Base-by-base conservation (phyloP, 306 rosid species). In the Calophaca sinica region DNA sequence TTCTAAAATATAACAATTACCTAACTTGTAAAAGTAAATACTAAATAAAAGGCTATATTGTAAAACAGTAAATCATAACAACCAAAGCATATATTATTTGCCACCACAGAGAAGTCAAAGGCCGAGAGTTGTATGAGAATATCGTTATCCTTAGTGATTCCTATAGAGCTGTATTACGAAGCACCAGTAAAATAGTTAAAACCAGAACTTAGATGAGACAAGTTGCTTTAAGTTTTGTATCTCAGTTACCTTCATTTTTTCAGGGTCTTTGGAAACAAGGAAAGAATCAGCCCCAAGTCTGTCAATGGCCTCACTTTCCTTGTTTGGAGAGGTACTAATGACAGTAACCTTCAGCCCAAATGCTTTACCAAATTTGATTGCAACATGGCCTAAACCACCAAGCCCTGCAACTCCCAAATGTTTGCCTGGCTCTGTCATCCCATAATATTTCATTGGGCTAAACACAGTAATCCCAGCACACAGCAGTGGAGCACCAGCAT, bases 281-380 rank as follows among this genome's bases (percentile, higher is more conserved):
- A 94, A 94, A 74, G 89, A 46, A 86, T 94, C 97, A 36, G 98
- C 97, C 46, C 97, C 98, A 3, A 94, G 96, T 13, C 5, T 82
- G 58, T 75, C 29, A 42, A 88, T 75, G 10, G 98, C 97, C 72
- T 94, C 98, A 6, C 49, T 60, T 85, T 88, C 72, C 85, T 94
- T 94, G 42, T 46, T 26, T 0, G 89, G 87, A 38, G 98, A 88
- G 73, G 87, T 61, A 75, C 98, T 94, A 33, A 94, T 91, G 62
- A 89, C 97, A n/a, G 97, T 94, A 70, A 94, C 98, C 86, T 89
- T 94, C 70, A 91, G 83, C 52, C 98, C 98, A 82, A 91, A 91
- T 6, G 98, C 98, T 86, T 94, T 94, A 0, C 86, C 97, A 5
- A 94, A 20, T 77, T 89, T 94, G 57, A 94, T 89, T 11, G 98